Conservation (phyloP, 2,329 filamentous ascomycete species). For the Claviceps humidiphila region DNA sequence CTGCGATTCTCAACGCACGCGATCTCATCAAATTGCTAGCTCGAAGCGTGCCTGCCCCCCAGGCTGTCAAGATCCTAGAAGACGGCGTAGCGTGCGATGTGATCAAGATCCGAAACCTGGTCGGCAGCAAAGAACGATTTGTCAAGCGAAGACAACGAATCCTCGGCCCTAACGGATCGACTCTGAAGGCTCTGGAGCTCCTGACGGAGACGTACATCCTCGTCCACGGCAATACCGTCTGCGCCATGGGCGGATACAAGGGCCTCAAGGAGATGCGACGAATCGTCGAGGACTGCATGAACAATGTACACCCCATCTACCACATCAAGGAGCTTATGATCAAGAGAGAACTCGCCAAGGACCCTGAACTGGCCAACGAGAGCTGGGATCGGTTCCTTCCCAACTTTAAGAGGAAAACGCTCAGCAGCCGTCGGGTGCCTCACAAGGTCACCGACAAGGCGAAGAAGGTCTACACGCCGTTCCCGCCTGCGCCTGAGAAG, state of each 20-base stretch:
- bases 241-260: slow-evolving; percentile 83
- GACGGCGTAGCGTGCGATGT: slow-evolving; percentile 88
- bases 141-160: slow-evolving; percentile 90
- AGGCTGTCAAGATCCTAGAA: slow-evolving; percentile 88
- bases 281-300: slow-evolving; percentile 91
- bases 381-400: slow-evolving; percentile 94
- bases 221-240: slow-evolving; percentile 93
- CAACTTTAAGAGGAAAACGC: slow-evolving; percentile 88
- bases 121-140: slow-evolving; percentile 89
- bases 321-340: slow-evolving; percentile 69
- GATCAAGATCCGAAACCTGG: slow-evolving; percentile 85
- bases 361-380: slow-evolving; percentile 73
- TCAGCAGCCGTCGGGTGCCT: slow-evolving; percentile 72
- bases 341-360: slow-evolving; percentile 80
- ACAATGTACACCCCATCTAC: slow-evolving; percentile 93
- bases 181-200: slow-evolving; percentile 85
- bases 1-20: slow-evolving; percentile 81
- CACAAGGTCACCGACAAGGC: slow-evolving; percentile 81
- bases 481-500: slow-evolving; percentile 94
- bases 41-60: slow-evolving; percentile 80
- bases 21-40: slow-evolving; percentile 90
- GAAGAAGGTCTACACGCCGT: slow-evolving; percentile 92
- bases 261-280: slow-evolving; percentile 84
- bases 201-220: slow-evolving; percentile 86
- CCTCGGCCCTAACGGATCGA: slow-evolving; percentile 79